Conservation (phyloP, 2,329 filamentous ascomycete species). For the Penicillium sp. region DNA sequence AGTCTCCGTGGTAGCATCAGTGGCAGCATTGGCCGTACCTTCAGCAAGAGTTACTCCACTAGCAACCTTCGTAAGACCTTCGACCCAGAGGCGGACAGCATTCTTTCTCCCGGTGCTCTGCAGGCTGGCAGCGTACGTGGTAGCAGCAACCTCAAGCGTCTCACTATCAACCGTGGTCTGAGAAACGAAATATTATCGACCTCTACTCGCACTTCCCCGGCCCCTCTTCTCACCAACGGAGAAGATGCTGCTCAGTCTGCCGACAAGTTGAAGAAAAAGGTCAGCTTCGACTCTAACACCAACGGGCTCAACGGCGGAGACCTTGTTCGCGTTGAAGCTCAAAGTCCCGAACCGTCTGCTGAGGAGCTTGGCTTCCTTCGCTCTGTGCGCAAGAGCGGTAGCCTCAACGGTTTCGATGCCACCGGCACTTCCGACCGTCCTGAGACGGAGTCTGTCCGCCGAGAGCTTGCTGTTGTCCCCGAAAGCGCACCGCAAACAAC, state of each 20-base stretch:
- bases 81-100: slow-evolving; percentile 74
- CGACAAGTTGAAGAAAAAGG: slow-evolving; percentile 66
- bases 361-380: slow-evolving; percentile 63
- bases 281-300: slow-evolving; percentile 80
- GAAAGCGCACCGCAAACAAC: slow-evolving; percentile 53
- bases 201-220: slow-evolving; percentile 31
- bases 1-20: slow-evolving; percentile 40
- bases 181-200: slow-evolving; percentile 62
- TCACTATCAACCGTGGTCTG: slow-evolving; percentile 87
- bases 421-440: slow-evolving; percentile 36
- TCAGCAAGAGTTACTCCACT: slow-evolving; percentile 85
- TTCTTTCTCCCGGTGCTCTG: slow-evolving; percentile 82
- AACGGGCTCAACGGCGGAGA: slow-evolving; percentile 49
- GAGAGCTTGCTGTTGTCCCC: slow-evolving; percentile 74
- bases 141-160: slow-evolving; percentile 75
- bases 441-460: slow-evolving; percentile 70
- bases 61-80: slow-evolving; percentile 82
- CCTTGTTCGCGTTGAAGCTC: slow-evolving; percentile 53
- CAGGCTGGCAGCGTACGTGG: slow-evolving; percentile 66
- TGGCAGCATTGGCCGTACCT: slow-evolving; percentile 64
- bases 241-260: slow-evolving; percentile 41
- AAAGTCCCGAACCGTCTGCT: slow-evolving; percentile 54
- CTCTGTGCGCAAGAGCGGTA: slow-evolving; percentile 51
- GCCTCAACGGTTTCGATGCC: slow-evolving; percentile 44
- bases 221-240: slow-evolving; percentile 34